Conservation (phyloP, 2,329 filamentous ascomycete species). For the Monosporascus sp. region DNA sequence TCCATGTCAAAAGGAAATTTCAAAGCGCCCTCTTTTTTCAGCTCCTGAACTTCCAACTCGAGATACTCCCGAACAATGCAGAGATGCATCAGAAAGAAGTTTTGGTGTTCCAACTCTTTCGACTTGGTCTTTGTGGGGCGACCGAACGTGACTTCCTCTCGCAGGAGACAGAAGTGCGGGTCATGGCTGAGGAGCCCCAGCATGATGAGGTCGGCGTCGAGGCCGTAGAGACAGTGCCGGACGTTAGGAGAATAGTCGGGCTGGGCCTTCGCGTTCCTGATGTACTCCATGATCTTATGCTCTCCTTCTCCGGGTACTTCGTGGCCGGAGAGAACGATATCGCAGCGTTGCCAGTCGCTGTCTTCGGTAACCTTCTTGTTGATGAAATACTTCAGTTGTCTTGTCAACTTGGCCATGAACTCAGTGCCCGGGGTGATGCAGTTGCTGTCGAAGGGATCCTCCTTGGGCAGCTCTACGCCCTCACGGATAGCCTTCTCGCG, state of each 20-base stretch:
- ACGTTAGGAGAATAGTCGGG: constrained; percentile 88
- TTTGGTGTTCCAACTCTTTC: constrained; percentile 96
- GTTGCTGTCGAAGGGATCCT: constrained; percentile 96
- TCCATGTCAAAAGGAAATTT: constrained; percentile 87
- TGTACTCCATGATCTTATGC: constrained; percentile 99
- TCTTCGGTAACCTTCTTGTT: constrained; percentile 98
- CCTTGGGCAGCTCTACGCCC: constrained; percentile 88
- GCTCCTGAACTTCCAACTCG: constrained; percentile 92
- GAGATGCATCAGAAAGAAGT: constrained; percentile 95
- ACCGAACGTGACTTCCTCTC: constrained; percentile 97
- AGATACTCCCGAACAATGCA: constrained; percentile 97
- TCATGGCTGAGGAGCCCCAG: constrained; percentile 94
- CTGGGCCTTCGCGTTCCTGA: constrained; percentile 93
- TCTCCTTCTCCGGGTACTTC: constrained; percentile 97
- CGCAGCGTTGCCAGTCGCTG: constrained; percentile 93
- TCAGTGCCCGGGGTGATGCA: constrained; percentile 96
- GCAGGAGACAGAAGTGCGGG: constrained; percentile 92
- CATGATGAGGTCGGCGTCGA: constrained; percentile 99
- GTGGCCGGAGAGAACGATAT: constrained; percentile 93
- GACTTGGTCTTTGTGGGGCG: constrained; percentile 81
- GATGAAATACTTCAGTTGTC: constrained; percentile 95
- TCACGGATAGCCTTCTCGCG: constrained; percentile 88
- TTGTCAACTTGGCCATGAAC: constrained; percentile 95
- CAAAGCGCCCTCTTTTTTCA: constrained; percentile 68
- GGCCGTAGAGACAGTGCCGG: constrained; percentile 92